Conservation (phyloP, 2,329 filamentous ascomycete species). For the Ophiostoma quercus region DNA sequence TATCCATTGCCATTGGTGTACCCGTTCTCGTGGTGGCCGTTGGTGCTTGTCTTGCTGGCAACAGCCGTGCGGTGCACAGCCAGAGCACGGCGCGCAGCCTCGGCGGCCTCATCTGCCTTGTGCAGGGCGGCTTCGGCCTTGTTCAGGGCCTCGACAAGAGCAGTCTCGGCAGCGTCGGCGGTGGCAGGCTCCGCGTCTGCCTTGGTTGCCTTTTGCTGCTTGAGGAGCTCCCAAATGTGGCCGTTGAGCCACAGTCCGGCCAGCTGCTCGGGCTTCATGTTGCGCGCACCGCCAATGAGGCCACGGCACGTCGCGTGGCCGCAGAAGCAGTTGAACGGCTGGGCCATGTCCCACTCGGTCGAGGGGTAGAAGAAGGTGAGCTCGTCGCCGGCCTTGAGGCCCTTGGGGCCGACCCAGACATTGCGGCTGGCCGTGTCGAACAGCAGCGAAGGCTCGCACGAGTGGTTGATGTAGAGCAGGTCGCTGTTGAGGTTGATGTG, state of each 20-base stretch:
- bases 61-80: conserved; percentile 34
- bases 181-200: neutral
- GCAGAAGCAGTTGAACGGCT: conserved; percentile 64
- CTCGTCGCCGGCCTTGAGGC: conserved; percentile 52
- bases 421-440: conserved; percentile 55
- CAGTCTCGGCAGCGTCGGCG: conserved; percentile 36
- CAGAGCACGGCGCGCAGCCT: conserved; percentile 43
- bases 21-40: neutral
- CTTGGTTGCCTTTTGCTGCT: conserved; percentile 32
- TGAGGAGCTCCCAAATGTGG: conserved; percentile 54
- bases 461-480: conserved; percentile 63
- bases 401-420: conserved; percentile 54
- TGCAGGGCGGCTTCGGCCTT: conserved; percentile 44
- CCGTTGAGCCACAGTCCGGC: conserved; percentile 56
- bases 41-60: conserved; percentile 11
- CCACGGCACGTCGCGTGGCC: conserved; percentile 53
- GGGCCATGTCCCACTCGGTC: conserved; percentile 69
- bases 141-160: conserved; percentile 40
- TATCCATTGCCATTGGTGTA: conserved; percentile 12
- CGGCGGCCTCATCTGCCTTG: conserved; percentile 45
- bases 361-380: conserved; percentile 71
- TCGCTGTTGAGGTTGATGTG: conserved; percentile 63
- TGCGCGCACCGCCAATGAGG: conserved; percentile 56
- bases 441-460: conserved; percentile 59
- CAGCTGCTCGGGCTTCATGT: conserved; percentile 52